Conservation (phyloP, 2,329 filamentous ascomycete species). For the Trichoderma koningii region DNA sequence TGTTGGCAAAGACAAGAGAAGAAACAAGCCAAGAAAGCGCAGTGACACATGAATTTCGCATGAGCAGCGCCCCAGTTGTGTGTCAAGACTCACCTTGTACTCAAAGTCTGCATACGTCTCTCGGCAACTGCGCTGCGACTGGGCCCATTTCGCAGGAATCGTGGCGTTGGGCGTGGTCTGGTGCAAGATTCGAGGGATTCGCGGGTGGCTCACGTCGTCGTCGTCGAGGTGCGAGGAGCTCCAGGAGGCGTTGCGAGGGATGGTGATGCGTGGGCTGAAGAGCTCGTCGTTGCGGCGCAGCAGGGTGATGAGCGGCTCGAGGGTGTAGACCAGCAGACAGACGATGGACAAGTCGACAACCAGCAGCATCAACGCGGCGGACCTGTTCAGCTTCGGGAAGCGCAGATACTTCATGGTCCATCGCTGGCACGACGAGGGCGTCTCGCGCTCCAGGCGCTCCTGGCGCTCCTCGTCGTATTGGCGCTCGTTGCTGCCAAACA, state of each 20-base stretch:
- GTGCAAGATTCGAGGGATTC: constrained; percentile 16
- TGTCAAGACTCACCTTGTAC: constrained; percentile 9
- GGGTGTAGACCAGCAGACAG: constrained; percentile 9
- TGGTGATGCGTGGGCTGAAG: constrained; percentile 1
- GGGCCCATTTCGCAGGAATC: constrained; percentile 14
- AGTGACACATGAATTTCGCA: neutral
- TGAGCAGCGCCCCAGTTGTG: neutral
- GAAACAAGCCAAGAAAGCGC: neutral
- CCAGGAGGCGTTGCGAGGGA: constrained; percentile 1
- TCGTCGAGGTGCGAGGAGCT: neutral
- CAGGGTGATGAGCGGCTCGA: constrained; percentile 21
- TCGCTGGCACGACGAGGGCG: constrained; percentile 5
- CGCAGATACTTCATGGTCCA: constrained; percentile 2
- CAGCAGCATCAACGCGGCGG: neutral
- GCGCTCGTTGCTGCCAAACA: neutral
- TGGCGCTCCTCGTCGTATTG: constrained; percentile 16
- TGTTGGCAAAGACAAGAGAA: neutral
- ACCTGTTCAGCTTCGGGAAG: constrained; percentile 10
- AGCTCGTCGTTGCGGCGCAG: constrained; percentile 16
- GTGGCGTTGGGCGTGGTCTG: constrained; percentile 5
- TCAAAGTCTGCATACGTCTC: constrained; percentile 14
- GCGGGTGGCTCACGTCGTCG: constrained; percentile 4
- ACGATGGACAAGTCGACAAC: constrained; percentile 11
- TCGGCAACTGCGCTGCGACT: constrained; percentile 12
- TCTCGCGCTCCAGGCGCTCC: constrained; percentile 14